Conservation (phyloP, 1,284 basidiomycete species). For the Schizophyllum amplum region DNA sequence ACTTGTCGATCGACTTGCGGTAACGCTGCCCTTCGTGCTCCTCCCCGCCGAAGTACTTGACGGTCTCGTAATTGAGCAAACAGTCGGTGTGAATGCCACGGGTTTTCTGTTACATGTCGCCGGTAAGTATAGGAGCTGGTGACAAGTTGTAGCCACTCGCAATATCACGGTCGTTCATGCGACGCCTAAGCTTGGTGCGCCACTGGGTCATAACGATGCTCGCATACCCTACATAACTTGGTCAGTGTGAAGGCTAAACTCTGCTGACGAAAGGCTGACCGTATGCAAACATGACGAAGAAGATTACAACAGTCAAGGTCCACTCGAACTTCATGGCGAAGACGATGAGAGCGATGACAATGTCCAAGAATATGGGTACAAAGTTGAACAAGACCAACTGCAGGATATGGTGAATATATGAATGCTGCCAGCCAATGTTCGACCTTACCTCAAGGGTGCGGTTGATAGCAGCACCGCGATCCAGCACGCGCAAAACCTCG, state of each 20-base stretch:
- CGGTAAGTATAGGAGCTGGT: background rate
- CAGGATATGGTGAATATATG: constrained; percentile 4
- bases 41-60: constrained; percentile 83
- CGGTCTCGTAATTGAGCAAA: constrained; percentile 76
- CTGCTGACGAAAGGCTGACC: constrained; percentile 32
- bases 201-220: constrained; percentile 64
- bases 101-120: constrained; percentile 35
- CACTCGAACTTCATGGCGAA: constrained; percentile 62
- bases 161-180: constrained; percentile 74
- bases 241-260: constrained; percentile 5
- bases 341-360: constrained; percentile 57
- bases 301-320: constrained; percentile 63
- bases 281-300: constrained; percentile 70
- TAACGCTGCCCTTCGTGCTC: constrained; percentile 73
- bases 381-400: constrained; percentile 73
- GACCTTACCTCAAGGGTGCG: constrained; percentile 65
- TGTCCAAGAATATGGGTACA: constrained; percentile 75
- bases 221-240: constrained; percentile 41
- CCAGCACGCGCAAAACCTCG: constrained; percentile 79
- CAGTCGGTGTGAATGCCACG: constrained; percentile 77
- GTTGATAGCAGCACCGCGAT: constrained; percentile 87
- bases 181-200: constrained; percentile 61
- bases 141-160: constrained; percentile 25
- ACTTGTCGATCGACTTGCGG: constrained; percentile 62
- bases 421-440: background rate